These are phyloP conservation scores for Fusarium veterinarium DNA, from an alignment of 2,329 filamentous ascomycete genomes.

Conservation along the genomic window DNA sequence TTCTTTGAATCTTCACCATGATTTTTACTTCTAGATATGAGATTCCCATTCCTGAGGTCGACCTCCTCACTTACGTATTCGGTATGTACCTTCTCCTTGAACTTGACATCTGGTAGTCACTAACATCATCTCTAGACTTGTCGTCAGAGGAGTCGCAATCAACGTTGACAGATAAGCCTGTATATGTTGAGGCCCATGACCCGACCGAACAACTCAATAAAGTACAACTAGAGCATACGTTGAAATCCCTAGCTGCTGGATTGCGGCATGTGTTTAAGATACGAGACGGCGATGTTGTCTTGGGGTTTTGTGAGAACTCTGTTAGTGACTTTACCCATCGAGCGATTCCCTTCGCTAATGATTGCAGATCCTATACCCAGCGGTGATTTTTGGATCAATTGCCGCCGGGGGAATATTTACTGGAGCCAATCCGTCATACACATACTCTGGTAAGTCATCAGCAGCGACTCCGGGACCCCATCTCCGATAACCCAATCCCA, in stretches of 20 bases:
- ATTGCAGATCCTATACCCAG: neutral
- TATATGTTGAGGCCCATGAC: neutral
- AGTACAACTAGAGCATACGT: neutral
- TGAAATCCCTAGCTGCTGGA: neutral
- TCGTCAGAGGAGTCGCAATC: neutral
- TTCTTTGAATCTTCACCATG: neutral
- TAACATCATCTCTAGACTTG: neutral
- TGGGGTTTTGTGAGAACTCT: conserved; percentile 4
- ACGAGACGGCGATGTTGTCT: neutral
- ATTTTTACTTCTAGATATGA: neutral
- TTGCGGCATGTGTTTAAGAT: neutral
- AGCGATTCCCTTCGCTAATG: neutral
- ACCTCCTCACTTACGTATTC: neutral
- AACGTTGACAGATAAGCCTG: neutral
- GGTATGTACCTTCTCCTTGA: accelerated
- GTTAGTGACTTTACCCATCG: neutral
- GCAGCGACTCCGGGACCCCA: too few species aligned
- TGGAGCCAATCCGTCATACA: conserved; percentile 9
- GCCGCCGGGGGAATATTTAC: conserved; percentile 10
- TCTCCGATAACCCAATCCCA: too few species aligned
- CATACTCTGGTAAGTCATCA: neutral
- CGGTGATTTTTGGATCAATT: neutral
- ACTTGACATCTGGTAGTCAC: accelerated
- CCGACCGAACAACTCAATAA: neutral
- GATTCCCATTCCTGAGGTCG: neutral